A percentile compares a stretch with the other conserved stretches of the same genome.
phyloP scores from a whole-genome alignment of 108 stramenopile species.

The Nitzschia palea region DNA sequence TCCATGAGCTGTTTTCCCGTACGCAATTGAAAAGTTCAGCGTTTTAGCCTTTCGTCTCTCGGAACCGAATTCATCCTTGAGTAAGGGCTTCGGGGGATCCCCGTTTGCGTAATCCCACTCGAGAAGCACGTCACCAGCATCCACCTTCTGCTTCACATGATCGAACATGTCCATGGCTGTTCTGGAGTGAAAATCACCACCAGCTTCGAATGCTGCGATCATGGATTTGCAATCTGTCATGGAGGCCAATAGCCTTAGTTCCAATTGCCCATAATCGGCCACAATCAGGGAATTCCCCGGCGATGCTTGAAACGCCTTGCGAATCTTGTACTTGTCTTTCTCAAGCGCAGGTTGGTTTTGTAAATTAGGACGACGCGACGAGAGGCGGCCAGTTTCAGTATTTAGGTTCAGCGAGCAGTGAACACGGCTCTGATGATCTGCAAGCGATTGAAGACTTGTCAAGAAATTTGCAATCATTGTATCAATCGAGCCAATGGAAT shows the following conservation, averaged over 20 bases:
- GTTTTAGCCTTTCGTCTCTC: constrained; percentile 98
- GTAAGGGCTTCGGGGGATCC: constrained; percentile 88
- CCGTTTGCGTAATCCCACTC: constrained; percentile 98
- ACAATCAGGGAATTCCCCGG: constrained; percentile 94
- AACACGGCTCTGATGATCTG: constrained; percentile 89
- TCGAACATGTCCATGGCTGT: constrained; percentile 99
- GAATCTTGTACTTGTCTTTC: constrained; percentile 94
- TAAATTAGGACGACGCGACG: constrained; percentile 94
- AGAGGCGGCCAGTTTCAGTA: constrained; percentile 98
- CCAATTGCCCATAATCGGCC: constrained; percentile 99
- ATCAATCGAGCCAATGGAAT: constrained; percentile 91
- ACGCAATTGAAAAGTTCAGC: constrained; percentile 99
- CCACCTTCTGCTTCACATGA: constrained; percentile 91
- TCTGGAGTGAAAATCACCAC: constrained; percentile 98
- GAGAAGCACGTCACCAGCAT: constrained; percentile 90
- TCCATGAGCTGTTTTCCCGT: constrained; percentile 99
- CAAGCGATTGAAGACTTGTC: constrained; percentile 84
- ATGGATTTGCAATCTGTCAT: constrained; percentile 95
- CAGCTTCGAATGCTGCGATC: constrained; percentile 95
- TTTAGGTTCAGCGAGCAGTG: constrained; percentile 98
- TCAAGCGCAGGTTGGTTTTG: constrained; percentile 99
- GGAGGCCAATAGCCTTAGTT: constrained; percentile 94
- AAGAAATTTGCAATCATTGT: constrained; percentile 95
- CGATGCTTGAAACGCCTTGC: constrained; percentile 91
- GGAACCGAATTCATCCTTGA: constrained; percentile 97